phyloP scores from a whole-genome alignment of 148 eudicot genomes.

The Amaranthus cruentus region DNA sequence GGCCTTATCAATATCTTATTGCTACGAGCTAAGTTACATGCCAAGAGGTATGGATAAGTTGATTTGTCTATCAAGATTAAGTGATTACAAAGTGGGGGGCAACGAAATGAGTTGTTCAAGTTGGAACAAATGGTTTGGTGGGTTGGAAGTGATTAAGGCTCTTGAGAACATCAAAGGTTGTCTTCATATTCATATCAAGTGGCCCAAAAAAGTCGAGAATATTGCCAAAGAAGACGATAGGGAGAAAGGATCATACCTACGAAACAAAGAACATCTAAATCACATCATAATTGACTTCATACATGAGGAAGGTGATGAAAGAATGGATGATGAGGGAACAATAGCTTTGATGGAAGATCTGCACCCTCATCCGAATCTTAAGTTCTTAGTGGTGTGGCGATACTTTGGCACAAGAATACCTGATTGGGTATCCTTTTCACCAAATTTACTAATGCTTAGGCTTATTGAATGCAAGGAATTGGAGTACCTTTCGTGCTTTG shows the following conservation, averaged over 20 bases:
- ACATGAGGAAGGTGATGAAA: not conserved
- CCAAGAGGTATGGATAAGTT: slow-evolving; percentile 17
- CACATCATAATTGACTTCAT: not conserved
- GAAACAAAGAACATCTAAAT: slow-evolving; percentile 8
- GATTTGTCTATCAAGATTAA: not conserved
- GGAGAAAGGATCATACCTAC: slow-evolving; percentile 2
- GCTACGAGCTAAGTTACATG: not conserved
- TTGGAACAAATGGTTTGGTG: not conserved
- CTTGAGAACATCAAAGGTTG: slow-evolving; percentile 10
- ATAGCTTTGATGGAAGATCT: too few relatives aligned
- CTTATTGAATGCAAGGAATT: too few relatives aligned
- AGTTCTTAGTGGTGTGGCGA: too few relatives aligned
- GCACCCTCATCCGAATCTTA: too few relatives aligned
- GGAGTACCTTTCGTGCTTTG: too few relatives aligned
- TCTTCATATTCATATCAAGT: not conserved
- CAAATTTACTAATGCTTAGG: too few relatives aligned
- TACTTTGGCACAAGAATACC: too few relatives aligned
- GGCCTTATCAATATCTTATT: not conserved
- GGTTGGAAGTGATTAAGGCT: slow-evolving; percentile 1
- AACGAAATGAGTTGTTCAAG: not conserved
- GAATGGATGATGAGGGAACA: too few relatives aligned
- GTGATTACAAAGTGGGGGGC: slow-evolving; percentile 9
- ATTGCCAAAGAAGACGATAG: not conserved
- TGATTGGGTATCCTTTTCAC: too few relatives aligned
- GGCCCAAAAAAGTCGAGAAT: not conserved